A percentile compares a stretch with the other conserved stretches of the same genome.
Evolutionary conservation across 306 rosid genomes (phyloP).

Genomic region (Purshia tridentata): DNA sequence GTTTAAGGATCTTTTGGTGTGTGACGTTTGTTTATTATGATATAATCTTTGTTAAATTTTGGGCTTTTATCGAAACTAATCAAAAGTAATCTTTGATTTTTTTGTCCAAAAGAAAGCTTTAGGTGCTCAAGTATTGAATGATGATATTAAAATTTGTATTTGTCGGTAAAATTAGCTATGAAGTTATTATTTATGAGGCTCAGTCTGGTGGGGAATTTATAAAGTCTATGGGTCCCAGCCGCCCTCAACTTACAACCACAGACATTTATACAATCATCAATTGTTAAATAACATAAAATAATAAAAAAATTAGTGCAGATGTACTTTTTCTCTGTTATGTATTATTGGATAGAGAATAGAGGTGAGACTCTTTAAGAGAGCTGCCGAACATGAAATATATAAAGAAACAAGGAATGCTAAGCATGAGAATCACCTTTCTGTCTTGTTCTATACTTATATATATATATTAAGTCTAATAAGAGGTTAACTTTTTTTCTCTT

Average conservation of each 20-base stretch:
- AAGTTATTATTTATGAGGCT: no score
- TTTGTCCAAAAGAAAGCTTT: no score
- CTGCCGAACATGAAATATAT: background rate
- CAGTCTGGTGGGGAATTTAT: background rate
- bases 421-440: constrained; percentile 13
- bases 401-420: background rate
- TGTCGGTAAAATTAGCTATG: no score
- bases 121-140: no score
- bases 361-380: background rate
- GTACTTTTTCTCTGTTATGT: background rate
- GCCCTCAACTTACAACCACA: background rate
- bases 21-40: no score
- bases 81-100: no score
- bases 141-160: no score
- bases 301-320: background rate
- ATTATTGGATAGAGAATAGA: background rate
- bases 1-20: no score
- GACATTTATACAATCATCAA: background rate
- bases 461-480: no score
- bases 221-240: background rate
- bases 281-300: background rate
- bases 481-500: background rate
- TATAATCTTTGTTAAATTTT: no score
- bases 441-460: background rate
- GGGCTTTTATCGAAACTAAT: no score